phyloP scores from a whole-genome alignment of 495 filamentous ascomycete genomes.

The Neurospora intermedia region DNA sequence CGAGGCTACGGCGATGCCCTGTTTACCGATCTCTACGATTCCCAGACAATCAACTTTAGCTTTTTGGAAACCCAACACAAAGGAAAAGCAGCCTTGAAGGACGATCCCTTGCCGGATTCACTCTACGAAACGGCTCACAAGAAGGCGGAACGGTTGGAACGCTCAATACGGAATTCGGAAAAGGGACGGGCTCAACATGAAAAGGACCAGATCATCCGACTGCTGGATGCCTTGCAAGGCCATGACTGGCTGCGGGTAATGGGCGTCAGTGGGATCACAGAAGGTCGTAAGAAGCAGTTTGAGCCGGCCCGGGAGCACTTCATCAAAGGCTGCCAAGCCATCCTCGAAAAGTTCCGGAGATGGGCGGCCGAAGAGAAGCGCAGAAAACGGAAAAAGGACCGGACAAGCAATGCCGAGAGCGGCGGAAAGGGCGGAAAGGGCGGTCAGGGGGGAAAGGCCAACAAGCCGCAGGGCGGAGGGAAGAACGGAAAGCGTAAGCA shows the following conservation, averaged over 20 bases:
- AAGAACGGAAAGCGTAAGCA: slow-evolving; percentile 20
- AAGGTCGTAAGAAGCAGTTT: slow-evolving; percentile 70
- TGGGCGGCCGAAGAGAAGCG: slow-evolving; percentile 91
- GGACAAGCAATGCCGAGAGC: slow-evolving; percentile 37
- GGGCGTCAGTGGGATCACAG: slow-evolving; percentile 81
- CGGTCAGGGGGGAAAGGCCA: slow-evolving; percentile 18
- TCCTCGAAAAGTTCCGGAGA: slow-evolving; percentile 73
- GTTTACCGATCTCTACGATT: slow-evolving; percentile 40
- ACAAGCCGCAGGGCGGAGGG: slow-evolving; percentile 7
- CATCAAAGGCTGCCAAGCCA: slow-evolving; percentile 62
- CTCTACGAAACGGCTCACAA: slow-evolving; percentile 61
- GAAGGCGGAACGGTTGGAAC: slow-evolving; percentile 77
- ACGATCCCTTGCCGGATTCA: slow-evolving; percentile 61
- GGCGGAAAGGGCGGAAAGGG: slow-evolving; percentile 26
- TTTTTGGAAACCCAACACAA: slow-evolving; percentile 35
- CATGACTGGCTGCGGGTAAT: slow-evolving; percentile 88
- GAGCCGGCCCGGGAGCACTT: slow-evolving; percentile 79
- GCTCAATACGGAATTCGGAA: slow-evolving; percentile 86
- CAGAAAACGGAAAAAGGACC: slow-evolving; percentile 58
- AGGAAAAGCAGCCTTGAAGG: slow-evolving; percentile 19
- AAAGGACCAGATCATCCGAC: slow-evolving; percentile 71
- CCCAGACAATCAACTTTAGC: slow-evolving; percentile 45
- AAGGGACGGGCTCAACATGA: slow-evolving; percentile 88
- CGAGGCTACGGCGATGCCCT: slow-evolving; percentile 36
- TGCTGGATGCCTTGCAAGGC: slow-evolving; percentile 79